Conservation (phyloP, 306 rosid genomes). For the Rosa rugosa region DNA sequence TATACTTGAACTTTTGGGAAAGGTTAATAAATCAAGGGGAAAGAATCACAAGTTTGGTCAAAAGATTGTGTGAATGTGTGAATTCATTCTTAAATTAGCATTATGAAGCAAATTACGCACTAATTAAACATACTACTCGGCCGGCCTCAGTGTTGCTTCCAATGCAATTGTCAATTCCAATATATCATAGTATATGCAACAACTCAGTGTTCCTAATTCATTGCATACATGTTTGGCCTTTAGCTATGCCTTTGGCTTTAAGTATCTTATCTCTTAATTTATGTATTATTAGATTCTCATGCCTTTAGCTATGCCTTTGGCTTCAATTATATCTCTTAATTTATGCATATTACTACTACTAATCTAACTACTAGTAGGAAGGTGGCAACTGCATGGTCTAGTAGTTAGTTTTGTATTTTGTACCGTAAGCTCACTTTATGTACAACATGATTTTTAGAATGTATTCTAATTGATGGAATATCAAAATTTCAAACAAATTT, state of each 20-base stretch:
- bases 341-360: too few species aligned
- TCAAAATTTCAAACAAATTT: too few species aligned
- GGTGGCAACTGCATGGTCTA: neutral
- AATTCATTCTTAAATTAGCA: neutral
- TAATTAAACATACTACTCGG: neutral
- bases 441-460: too few species aligned
- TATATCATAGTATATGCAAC: neutral
- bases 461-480: too few species aligned
- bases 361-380: neutral
- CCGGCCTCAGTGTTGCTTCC: slow-evolving; percentile 15
- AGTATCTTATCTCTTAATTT: neutral
- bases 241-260: neutral
- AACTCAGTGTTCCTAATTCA: neutral
- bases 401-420: neutral
- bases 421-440: neutral
- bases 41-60: neutral
- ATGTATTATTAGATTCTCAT: neutral
- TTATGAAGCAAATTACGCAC: neutral
- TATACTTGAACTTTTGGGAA: neutral
- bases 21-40: neutral
- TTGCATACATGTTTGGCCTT: neutral
- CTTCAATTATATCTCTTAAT: too few species aligned
- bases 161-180: slow-evolving; percentile 21
- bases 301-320: too few species aligned
- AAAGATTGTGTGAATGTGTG: neutral